A percentile compares a stretch with the other conserved stretches of the same genome.
Conservation (phyloP, 2,329 filamentous ascomycete species). For the Neonectria punicea region DNA sequence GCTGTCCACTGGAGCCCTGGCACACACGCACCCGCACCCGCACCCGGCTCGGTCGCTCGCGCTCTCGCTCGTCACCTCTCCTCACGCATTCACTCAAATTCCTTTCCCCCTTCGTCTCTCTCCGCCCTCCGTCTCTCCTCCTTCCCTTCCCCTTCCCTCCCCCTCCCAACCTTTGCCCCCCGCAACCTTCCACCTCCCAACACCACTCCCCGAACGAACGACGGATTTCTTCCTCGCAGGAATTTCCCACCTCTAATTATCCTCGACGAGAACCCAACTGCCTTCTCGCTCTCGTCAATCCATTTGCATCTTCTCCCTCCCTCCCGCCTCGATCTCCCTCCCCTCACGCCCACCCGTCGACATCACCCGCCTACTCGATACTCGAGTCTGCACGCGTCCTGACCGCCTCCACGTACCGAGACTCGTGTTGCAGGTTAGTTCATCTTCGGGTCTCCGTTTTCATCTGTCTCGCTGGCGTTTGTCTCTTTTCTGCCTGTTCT, state of each 20-base stretch:
- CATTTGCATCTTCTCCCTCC: constrained; percentile 4
- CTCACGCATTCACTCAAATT: constrained; percentile 34
- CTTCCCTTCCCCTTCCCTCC: constrained; percentile 32
- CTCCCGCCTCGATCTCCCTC: constrained; percentile 15
- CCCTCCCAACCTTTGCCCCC: constrained; percentile 28
- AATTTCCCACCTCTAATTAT: constrained; percentile 8
- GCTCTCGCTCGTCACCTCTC: neutral
- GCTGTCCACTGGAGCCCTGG: constrained; percentile 2
- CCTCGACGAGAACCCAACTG: constrained; percentile 14
- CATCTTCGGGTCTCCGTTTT: neutral
- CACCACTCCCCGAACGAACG: constrained; percentile 14
- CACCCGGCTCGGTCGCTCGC: constrained; percentile 7
- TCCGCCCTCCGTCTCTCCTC: constrained; percentile 29
- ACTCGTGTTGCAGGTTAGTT: constrained; percentile 39
- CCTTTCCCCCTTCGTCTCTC: constrained; percentile 36
- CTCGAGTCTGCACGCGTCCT: constrained; percentile 36
- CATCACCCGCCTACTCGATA: constrained; percentile 25
- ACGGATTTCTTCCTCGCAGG: constrained; percentile 3
- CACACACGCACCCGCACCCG: constrained; percentile 16
- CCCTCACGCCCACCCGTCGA: constrained; percentile 8
- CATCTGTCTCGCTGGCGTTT: neutral
- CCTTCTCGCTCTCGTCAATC: constrained; percentile 6
- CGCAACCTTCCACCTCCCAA: constrained; percentile 33
- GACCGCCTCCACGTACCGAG: constrained; percentile 38
- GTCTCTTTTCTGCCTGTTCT: neutral